Percentiles rank a stretch among this genome's conserved stretches.
Conservation (phyloP, 805 yeast species). For the Nakazawaea anatomiae region DNA sequence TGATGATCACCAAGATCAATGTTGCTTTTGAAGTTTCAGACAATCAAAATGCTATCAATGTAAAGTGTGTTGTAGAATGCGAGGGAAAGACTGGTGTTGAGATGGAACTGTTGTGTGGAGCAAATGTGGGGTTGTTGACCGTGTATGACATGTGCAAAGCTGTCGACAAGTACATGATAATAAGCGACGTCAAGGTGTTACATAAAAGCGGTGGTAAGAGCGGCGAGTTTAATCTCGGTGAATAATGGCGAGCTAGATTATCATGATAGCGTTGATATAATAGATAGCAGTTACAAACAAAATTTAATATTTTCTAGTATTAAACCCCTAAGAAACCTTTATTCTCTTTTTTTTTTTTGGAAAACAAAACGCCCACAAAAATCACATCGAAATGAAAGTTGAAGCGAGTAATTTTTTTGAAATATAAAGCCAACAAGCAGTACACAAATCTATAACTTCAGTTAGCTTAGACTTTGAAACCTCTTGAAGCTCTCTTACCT, state of each 20-base stretch:
- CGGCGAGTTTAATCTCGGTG: slow-evolving; percentile 11
- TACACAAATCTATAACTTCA: slow-evolving; percentile 7
- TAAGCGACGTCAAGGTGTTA: slow-evolving; percentile 30
- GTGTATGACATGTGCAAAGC: slow-evolving; percentile 58
- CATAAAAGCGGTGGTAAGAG: slow-evolving; percentile 39
- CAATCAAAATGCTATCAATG: slow-evolving; percentile 18
- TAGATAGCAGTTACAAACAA: too few species aligned
- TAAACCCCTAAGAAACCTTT: neutral
- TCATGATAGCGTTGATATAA: too few species aligned
- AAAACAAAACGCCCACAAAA: neutral
- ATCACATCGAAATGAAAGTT: neutral
- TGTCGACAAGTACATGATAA: slow-evolving; percentile 42
- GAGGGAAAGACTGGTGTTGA: slow-evolving; percentile 51
- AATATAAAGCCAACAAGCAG: neutral
- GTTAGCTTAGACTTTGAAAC: slow-evolving; percentile 93
- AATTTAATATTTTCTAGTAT: neutral
- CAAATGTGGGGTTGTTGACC: slow-evolving; percentile 35
- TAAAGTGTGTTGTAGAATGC: slow-evolving; percentile 35
- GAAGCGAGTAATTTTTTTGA: neutral
- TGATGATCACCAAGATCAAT: slow-evolving; percentile 33
- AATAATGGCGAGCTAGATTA: too few species aligned
- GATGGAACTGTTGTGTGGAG: slow-evolving; percentile 51
- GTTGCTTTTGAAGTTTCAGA: slow-evolving; percentile 23
- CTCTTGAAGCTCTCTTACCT: slow-evolving; percentile 99
- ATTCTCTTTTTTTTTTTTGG: neutral